A percentile compares a stretch with the other conserved stretches of the same genome.
Conservation (phyloP, 75 land plant genomes). For the Selaginella tamariscina region DNA sequence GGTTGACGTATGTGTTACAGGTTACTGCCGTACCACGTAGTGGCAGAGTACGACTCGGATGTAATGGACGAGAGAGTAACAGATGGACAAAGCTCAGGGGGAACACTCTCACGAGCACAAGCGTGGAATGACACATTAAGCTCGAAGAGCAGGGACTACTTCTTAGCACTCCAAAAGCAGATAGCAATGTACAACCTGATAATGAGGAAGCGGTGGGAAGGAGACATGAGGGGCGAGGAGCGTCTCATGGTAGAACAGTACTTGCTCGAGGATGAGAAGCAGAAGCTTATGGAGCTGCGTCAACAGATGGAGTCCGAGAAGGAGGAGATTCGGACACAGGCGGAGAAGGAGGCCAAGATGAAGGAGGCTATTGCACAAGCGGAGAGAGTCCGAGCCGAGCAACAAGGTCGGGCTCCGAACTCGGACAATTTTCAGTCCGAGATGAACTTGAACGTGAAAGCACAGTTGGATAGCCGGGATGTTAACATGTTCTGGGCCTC, state of each 20-base stretch:
- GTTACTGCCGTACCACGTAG: slow-evolving; percentile 87
- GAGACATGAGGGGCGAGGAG: slow-evolving; percentile 86
- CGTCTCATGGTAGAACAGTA: slow-evolving; percentile 75
- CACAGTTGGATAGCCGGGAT: slow-evolving; percentile 22
- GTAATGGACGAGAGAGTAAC: slow-evolving; percentile 72
- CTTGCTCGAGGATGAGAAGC: slow-evolving; percentile 76
- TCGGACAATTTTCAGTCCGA: slow-evolving; percentile 35
- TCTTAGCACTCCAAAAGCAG: slow-evolving; percentile 70
- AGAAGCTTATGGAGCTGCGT: slow-evolving; percentile 47
- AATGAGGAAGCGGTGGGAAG: slow-evolving; percentile 51
- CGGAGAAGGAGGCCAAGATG: slow-evolving; percentile 53
- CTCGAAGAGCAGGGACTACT: slow-evolving; percentile 60
- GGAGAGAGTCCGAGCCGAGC: slow-evolving; percentile 58
- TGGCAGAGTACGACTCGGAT: slow-evolving; percentile 91
- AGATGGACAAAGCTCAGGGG: slow-evolving; percentile 34
- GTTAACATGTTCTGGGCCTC: background rate
- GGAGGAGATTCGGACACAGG: too few species aligned
- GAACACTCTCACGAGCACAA: slow-evolving; percentile 47
- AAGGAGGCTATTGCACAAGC: slow-evolving; percentile 63
- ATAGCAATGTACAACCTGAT: slow-evolving; percentile 63
- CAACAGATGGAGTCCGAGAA: slow-evolving; percentile 69
- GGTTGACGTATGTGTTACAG: too few species aligned
- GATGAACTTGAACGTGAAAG: slow-evolving; percentile 20
- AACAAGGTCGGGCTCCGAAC: slow-evolving; percentile 40
- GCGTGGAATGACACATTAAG: slow-evolving; percentile 81